A percentile compares a stretch with the other conserved stretches of the same genome.
Evolutionary conservation across 257 asterid species (phyloP).

Genomic region (Solanum pinnatisectum): DNA sequence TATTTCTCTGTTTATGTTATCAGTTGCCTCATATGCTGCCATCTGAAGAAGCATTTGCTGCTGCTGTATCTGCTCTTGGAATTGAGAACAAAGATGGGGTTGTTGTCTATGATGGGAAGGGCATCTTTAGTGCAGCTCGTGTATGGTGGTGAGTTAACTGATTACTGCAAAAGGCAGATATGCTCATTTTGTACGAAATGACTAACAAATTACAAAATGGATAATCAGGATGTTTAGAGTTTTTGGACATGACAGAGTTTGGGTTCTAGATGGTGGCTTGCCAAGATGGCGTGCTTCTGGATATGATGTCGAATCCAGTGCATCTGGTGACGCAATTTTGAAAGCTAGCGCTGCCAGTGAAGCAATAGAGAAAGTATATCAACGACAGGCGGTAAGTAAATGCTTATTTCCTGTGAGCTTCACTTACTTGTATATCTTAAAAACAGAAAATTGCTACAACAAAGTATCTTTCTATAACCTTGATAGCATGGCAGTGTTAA

Average conservation of each 20-base stretch:
- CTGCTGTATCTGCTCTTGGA: constrained; percentile 97
- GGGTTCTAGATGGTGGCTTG: constrained; percentile 97
- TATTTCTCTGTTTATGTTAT: constrained; percentile 9
- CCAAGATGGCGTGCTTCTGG: constrained; percentile 96
- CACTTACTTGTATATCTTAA: not conserved
- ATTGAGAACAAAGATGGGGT: constrained; percentile 80
- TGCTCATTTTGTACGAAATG: not conserved
- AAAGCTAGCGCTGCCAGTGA: constrained; percentile 99
- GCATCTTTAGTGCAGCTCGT: constrained; percentile 97
- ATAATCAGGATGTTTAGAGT: constrained; percentile 92
- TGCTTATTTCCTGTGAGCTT: not conserved
- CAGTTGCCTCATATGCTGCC: constrained; percentile 99
- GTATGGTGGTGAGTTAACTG: constrained; percentile 86
- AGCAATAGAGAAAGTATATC: constrained; percentile 86
- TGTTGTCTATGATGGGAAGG: constrained; percentile 97
- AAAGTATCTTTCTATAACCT: not conserved
- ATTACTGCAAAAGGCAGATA: not conserved
- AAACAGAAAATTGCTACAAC: not conserved
- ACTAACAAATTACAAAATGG: constrained; percentile 6
- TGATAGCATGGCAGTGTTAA: not conserved
- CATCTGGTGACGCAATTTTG: constrained; percentile 85
- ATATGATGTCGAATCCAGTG: constrained; percentile 85
- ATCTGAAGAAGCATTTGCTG: constrained; percentile 94
- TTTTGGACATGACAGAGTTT: constrained; percentile 80
- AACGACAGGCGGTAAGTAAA: constrained; percentile 45